Evolutionary conservation across 257 asterid genomes (phyloP).

Genomic region (Nicotiana otophora): DNA sequence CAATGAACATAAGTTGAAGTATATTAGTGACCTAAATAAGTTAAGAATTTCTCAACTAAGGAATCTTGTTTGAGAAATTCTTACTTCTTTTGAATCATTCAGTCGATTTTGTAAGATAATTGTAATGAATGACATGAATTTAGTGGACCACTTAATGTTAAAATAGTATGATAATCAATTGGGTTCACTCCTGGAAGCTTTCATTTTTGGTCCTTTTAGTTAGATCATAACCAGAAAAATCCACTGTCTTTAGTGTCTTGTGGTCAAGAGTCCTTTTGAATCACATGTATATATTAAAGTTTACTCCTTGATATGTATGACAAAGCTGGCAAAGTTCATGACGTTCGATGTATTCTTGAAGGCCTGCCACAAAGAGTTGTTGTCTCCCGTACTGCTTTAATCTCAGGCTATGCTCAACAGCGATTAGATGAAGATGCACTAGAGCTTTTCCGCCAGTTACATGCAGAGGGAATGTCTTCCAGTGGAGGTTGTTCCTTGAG

Average conservation of each 20-base stretch:
- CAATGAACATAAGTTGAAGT: neutral
- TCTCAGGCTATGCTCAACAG: too few relatives aligned
- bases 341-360: constrained; percentile 27
- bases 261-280: too few relatives aligned
- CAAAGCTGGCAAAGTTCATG: constrained; percentile 65
- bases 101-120: too few relatives aligned
- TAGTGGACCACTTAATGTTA: constrained; percentile 38
- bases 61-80: too few relatives aligned
- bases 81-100: too few relatives aligned
- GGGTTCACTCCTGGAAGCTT: constrained; percentile 58
- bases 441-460: too few relatives aligned
- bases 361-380: too few relatives aligned
- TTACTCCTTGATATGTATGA: constrained; percentile 87
- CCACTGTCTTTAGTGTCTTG: neutral
- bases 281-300: constrained; percentile 15
- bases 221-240: constrained; percentile 22
- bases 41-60: neutral
- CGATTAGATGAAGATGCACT: too few relatives aligned
- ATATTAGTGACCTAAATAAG: neutral
- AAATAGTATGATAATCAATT: too few relatives aligned
- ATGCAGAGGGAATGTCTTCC: too few relatives aligned
- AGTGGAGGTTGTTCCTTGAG: too few relatives aligned
- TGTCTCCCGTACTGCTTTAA: too few relatives aligned
- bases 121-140: neutral
- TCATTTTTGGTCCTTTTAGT: constrained; percentile 26